A percentile compares a stretch with the other conserved stretches of the same genome.
phyloP scores from a whole-genome alignment of 345 rosid genomes.

The Eucalyptus virginea region DNA sequence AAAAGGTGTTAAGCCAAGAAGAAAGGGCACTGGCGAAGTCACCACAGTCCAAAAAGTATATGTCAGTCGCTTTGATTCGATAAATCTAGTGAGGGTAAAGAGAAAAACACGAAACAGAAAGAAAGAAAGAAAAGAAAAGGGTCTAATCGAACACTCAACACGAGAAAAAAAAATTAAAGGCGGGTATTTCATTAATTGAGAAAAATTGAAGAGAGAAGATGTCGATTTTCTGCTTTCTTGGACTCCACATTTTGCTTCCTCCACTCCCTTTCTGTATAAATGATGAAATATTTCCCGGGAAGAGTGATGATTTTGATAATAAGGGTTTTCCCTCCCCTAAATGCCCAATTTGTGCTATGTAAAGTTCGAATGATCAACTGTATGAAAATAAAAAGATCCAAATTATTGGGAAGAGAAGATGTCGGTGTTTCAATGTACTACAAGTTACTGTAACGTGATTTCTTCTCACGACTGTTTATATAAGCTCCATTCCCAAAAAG shows the following conservation, averaged over 20 bases:
- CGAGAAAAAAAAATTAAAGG: background rate
- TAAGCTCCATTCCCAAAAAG: background rate
- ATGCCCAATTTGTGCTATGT: background rate
- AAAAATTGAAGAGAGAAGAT: background rate
- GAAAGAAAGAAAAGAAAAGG: background rate
- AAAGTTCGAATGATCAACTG: background rate
- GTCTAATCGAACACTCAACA: background rate
- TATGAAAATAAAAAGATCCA: background rate
- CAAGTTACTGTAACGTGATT: background rate
- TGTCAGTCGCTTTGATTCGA: background rate
- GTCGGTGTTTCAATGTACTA: background rate
- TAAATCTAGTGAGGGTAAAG: background rate
- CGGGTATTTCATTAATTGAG: background rate
- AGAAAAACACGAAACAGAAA: background rate
- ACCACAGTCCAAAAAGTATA: background rate
- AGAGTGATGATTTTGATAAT: background rate
- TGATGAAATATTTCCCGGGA: background rate
- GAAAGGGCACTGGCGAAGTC: background rate
- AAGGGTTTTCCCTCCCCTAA: background rate
- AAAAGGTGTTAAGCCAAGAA: background rate
- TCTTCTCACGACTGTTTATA: background rate
- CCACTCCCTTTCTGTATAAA: background rate
- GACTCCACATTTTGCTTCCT: background rate
- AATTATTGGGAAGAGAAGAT: background rate
- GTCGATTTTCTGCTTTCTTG: background rate